Evolutionary conservation across 768 basidiomycete species (phyloP), one percentile per base, ranked within the genome.

Genomic region (Hydnomerulius pinastri): DNA sequence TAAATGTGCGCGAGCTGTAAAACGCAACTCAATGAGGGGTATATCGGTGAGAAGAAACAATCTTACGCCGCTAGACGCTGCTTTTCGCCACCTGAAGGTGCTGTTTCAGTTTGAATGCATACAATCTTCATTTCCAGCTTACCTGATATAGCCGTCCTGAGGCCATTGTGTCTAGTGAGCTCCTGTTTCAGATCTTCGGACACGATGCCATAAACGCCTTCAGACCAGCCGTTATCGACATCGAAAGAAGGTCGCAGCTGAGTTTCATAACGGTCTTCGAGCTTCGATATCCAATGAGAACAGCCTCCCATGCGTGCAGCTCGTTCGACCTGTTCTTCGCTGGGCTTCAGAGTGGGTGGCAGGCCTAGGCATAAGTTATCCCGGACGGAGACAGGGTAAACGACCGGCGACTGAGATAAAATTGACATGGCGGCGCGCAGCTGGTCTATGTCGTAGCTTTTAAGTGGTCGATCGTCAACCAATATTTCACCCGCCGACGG

Each of bases 11-110:
- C 12, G 78, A 74, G 23, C 79, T 79, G 46, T 9, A 23, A 15
- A 11, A 36, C 46, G 32, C 15, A 37, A 11, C 4, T 25, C 24
- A 24, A 30, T 54, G 42, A 30, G 15, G 37, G 33, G 21, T 25
- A 21, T n/a, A 15, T 12, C 11, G 12, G 7, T 11, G 35, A 15
- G n/a, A 20, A 28, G 35, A 27, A 48, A 54, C 15, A 0, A 20
- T 73, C 78, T 45, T 56, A 80, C 80, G 76, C 78, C 6, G 76
- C 68, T 8, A 82, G 53, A 1, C 77, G 70, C 59, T 81, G 81
- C 38, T 61, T 73, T 58, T 82, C 79, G 2, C 77, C 79, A 17
- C 70, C 76, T 43, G 28, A 5, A 38, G 18, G 11, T 36, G 43
- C 10, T 38, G 43, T 44, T 37, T 48, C 6, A 57, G 29, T 17